phyloP scores from a whole-genome alignment of 2,329 filamentous ascomycete genomes.

The Paecilomyces sp. region DNA sequence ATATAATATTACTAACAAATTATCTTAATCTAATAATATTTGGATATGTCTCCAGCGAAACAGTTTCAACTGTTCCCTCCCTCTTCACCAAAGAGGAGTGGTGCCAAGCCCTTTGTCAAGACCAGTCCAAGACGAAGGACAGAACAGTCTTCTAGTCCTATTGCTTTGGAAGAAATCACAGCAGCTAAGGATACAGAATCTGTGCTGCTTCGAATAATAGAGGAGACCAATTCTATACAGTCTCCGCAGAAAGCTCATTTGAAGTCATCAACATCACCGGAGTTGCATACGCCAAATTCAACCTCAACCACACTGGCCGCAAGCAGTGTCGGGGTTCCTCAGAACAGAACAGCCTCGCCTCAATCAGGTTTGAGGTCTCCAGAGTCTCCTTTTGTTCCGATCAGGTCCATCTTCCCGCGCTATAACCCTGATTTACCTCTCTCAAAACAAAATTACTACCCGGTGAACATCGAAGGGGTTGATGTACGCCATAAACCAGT shows the following conservation, averaged over 20 bases:
- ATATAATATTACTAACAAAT: neutral
- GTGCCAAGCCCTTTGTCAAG: slow-evolving; percentile 28
- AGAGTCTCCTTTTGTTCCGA: slow-evolving; percentile 27
- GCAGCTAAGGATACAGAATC: slow-evolving; percentile 23
- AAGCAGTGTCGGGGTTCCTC: slow-evolving; percentile 6
- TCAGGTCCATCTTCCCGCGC: slow-evolving; percentile 40
- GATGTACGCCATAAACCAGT: slow-evolving; percentile 7
- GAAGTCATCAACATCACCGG: slow-evolving; percentile 6
- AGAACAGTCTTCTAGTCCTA: slow-evolving; percentile 17
- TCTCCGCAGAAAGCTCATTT: slow-evolving; percentile 16
- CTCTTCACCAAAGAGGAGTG: slow-evolving; percentile 20
- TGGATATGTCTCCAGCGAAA: slow-evolving; percentile 16
- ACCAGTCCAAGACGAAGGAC: slow-evolving; percentile 14
- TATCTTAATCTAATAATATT: neutral
- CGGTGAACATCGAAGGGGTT: slow-evolving; percentile 13
- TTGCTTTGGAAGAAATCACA: slow-evolving; percentile 23
- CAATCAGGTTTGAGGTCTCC: slow-evolving; percentile 7
- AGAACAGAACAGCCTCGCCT: slow-evolving; percentile 1
- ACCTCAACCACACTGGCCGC: neutral
- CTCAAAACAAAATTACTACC: slow-evolving; percentile 29
- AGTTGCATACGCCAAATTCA: neutral
- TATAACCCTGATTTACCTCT: slow-evolving; percentile 33
- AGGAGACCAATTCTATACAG: slow-evolving; percentile 24
- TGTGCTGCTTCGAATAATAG: slow-evolving; percentile 30
- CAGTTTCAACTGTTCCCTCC: slow-evolving; percentile 36